Evolutionary conservation across 768 basidiomycete genomes (phyloP).

Genomic region (Termitomyces titanicus): DNA sequence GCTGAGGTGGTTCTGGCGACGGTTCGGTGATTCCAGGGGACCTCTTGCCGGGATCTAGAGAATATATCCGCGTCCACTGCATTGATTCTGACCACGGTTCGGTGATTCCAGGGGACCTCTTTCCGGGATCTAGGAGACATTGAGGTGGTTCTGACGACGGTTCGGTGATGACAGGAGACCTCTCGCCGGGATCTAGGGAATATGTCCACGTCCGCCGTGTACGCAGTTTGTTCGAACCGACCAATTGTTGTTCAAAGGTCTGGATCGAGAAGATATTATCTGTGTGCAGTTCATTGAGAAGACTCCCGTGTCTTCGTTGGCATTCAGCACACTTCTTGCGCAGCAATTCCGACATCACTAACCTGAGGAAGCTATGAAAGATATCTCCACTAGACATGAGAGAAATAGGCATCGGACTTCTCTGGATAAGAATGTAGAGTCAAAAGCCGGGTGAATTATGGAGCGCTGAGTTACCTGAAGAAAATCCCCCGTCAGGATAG

Average conservation of each 20-base stretch:
- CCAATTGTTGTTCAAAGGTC: not conserved
- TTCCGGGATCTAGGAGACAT: too few relatives aligned
- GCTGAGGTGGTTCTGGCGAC: not conserved
- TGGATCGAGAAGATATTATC: not conserved
- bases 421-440: not conserved
- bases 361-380: not conserved
- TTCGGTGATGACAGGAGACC: not conserved
- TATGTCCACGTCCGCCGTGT: not conserved
- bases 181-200: not conserved
- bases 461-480: slow-evolving; percentile 7
- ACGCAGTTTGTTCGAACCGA: too few relatives aligned
- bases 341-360: not conserved
- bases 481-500: slow-evolving; percentile 12
- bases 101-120: too few relatives aligned
- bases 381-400: not conserved
- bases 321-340: not conserved
- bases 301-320: not conserved
- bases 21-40: not conserved
- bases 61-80: too few relatives aligned
- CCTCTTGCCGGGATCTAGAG: not conserved
- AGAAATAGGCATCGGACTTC: not conserved
- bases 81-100: too few relatives aligned
- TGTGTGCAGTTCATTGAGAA: not conserved
- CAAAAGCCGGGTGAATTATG: not conserved
- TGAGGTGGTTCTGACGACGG: not conserved